These are phyloP conservation scores for Fusarium sp. DNA, from an alignment of 2,329 filamentous ascomycete genomes.

Conservation along the genomic window DNA sequence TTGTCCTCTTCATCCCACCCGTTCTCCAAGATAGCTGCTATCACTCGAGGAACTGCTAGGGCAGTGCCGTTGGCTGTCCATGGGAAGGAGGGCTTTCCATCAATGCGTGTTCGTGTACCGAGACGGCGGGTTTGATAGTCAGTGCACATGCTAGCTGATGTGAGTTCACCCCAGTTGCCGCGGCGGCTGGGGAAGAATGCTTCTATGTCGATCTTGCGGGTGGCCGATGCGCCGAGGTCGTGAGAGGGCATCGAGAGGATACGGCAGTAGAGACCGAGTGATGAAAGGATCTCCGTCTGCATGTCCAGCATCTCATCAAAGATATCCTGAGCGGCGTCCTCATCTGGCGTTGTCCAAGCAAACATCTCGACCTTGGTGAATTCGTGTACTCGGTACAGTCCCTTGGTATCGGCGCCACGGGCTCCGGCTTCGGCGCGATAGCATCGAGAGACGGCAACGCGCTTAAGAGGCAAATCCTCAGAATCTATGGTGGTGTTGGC, in stretches of 20 bases:
- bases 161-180: conserved; percentile 88
- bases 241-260: conserved; percentile 91
- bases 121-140: conserved; percentile 93
- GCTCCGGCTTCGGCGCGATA: conserved; percentile 96
- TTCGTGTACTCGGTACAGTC: conserved; percentile 95
- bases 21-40: conserved; percentile 91
- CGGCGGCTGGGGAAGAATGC: conserved; percentile 88
- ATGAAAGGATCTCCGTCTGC: conserved; percentile 84
- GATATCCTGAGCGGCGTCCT: conserved; percentile 64
- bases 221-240: conserved; percentile 90
- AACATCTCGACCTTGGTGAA: conserved; percentile 99
- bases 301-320: conserved; percentile 90
- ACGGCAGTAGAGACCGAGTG: conserved; percentile 85
- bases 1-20: conserved; percentile 81
- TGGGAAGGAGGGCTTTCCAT: conserved; percentile 76
- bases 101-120: conserved; percentile 76
- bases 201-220: conserved; percentile 92
- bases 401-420: conserved; percentile 90
- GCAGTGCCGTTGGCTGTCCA: conserved; percentile 96
- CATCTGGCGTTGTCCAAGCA: conserved; percentile 81
- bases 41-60: conserved; percentile 87
- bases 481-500: conserved; percentile 77
- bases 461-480: conserved; percentile 78
- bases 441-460: conserved; percentile 89
- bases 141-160: conserved; percentile 89